Base-by-base conservation (phyloP, 805 yeast species). In the Debaryomyces maramus region DNA sequence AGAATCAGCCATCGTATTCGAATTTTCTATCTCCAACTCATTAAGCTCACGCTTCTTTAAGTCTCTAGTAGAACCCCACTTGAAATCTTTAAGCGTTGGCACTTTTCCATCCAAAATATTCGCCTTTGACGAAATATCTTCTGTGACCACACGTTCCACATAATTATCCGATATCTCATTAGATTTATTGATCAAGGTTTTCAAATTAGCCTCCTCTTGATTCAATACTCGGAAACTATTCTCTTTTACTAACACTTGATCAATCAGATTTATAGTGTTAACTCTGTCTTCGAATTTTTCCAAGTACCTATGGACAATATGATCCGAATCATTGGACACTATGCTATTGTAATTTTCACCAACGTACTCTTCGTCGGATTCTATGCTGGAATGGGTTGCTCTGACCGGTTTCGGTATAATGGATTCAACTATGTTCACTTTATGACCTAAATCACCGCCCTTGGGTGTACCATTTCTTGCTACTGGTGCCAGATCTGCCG, bases 101-200 rank as follows among this genome's bases (percentile, higher is more conserved):
- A 50, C 47, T 35, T 53, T 56, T 39, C 50, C 58, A 43, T 54
- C 57, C 34, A 52, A 44, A 26, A 47, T 47, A 43, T 52, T 52
- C 40, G 47, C 53, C 37, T 55, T 50, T 27, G 61, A 43, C 29
- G 62, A 51, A 18, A 63, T 52, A 39, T 61, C 67, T 41, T 66
- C 71, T 15, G 67, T 56, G 11, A 66, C 60, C 16, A 62, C 61
- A 13, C 71, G 52, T 23, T 65, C 70, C 20, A 66, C 50, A 44
- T 60, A 65, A 45, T 61, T 64, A 34, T 56, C 40, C 9, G 67
- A 52, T 16, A 61, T 34, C 15, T 54, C 51, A 34, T 55, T 49
- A 16, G 64, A 49, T 24, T 51, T 47, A 5, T 42, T 18, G 19
- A 52, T 45, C 17, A 44, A 21, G 32, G 41, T 41, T 39, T 53